phyloP scores from a whole-genome alignment of 1,139 yeast genomes.

The Hemisphaericaspora xylofermentans region DNA sequence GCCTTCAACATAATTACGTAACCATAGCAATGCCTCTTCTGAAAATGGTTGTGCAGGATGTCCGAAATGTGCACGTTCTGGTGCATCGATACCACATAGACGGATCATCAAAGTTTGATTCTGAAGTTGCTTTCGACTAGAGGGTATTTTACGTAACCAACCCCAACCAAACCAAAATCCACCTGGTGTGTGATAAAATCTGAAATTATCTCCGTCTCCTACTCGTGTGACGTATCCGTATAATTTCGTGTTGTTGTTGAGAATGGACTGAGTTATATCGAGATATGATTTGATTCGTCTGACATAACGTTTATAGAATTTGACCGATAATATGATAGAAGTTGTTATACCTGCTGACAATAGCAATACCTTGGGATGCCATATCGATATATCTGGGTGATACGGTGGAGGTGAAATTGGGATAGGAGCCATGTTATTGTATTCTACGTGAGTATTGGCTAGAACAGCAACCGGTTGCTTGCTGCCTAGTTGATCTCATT shows the following conservation, averaged over 20 bases:
- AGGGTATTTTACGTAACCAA: conserved; percentile 64
- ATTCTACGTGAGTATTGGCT: neutral
- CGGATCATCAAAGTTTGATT: conserved; percentile 67
- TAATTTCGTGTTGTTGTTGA: conserved; percentile 38
- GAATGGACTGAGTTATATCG: conserved; percentile 39
- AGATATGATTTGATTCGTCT: conserved; percentile 36
- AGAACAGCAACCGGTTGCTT: no score
- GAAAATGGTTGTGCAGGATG: conserved; percentile 88
- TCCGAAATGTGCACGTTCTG: conserved; percentile 94
- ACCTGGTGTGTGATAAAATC: conserved; percentile 92
- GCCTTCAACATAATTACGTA: conserved; percentile 62
- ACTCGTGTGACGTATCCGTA: conserved; percentile 86
- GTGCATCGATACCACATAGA: conserved; percentile 96
- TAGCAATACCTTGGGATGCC: conserved; percentile 43
- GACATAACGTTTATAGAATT: conserved; percentile 35
- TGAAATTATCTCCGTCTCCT: conserved; percentile 96
- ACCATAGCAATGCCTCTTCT: conserved; percentile 81
- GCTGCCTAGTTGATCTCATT: no score
- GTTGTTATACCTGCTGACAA: conserved; percentile 40
- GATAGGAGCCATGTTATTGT: no score
- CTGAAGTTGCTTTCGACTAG: conserved; percentile 44
- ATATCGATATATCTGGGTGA: conserved; percentile 21
- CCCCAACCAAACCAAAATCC: conserved; percentile 91
- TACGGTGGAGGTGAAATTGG: conserved; percentile 9
- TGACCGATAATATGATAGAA: conserved; percentile 30